These are phyloP conservation scores for Astraeus odoratus DNA, from an alignment of 768 basidiomycete species.

Conservation along the genomic window DNA sequence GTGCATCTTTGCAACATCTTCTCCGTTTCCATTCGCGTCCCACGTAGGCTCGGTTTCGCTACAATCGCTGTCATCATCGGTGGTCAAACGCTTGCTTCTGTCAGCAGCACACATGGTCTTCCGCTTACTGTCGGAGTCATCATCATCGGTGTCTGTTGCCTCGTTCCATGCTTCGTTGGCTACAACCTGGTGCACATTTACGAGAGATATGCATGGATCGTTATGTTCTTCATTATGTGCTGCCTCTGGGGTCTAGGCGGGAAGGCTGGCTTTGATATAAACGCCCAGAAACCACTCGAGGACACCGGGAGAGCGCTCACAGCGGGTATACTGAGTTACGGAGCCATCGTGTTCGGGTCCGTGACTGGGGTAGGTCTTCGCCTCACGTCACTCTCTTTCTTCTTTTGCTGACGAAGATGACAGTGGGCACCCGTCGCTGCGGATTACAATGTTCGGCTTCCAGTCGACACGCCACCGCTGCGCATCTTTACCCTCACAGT, in stretches of 20 bases:
- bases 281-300: slow-evolving; percentile 35
- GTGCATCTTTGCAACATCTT: neutral
- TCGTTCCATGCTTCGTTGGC: slow-evolving; percentile 42
- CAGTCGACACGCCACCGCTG: slow-evolving; percentile 33
- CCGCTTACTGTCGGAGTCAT: slow-evolving; percentile 44
- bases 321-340: slow-evolving; percentile 46
- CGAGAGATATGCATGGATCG: slow-evolving; percentile 52
- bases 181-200: slow-evolving; percentile 42
- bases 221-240: slow-evolving; percentile 39
- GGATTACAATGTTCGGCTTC: slow-evolving; percentile 48
- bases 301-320: slow-evolving; percentile 37
- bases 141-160: slow-evolving; percentile 35
- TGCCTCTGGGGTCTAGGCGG: slow-evolving; percentile 46
- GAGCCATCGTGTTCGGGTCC: slow-evolving; percentile 44
- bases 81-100: slow-evolving; percentile 43
- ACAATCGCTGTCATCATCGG: slow-evolving; percentile 45
- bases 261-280: slow-evolving; percentile 38
- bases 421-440: slow-evolving; percentile 47
- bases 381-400: neutral
- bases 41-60: slow-evolving; percentile 40
- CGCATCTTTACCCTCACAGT: slow-evolving; percentile 45
- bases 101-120: slow-evolving; percentile 34
- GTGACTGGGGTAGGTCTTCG: slow-evolving; percentile 32
- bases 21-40: neutral
- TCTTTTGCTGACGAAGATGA: neutral